Evolutionary conservation across 352 stramenopile genomes (phyloP).

Genomic region (Peronospora belbahrii): DNA sequence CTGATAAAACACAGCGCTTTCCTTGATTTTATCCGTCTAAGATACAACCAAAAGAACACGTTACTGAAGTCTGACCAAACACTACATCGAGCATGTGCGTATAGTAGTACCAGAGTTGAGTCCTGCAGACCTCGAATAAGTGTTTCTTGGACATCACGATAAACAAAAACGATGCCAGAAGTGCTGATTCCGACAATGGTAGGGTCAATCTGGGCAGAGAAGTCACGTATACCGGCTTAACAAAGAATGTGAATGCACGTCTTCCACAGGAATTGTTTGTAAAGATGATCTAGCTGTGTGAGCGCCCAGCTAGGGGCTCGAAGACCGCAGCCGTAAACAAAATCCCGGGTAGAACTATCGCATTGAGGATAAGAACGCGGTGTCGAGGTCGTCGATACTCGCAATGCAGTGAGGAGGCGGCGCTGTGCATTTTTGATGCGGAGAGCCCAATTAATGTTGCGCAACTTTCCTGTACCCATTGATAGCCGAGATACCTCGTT

Average conservation of each 20-base stretch:
- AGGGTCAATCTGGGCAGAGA: constrained; percentile 22
- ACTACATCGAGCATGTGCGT: not conserved
- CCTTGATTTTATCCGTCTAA: constrained; percentile 32
- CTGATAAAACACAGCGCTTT: constrained; percentile 25
- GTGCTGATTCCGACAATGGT: constrained; percentile 59
- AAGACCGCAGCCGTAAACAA: no score
- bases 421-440: no score
- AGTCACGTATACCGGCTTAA: constrained; percentile 31
- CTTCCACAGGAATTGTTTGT: no score
- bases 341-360: no score
- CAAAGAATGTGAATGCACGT: constrained; percentile 27
- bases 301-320: no score
- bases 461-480: no score
- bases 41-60: not conserved
- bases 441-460: no score
- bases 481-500: no score
- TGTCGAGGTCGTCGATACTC: no score
- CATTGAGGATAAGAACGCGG: no score
- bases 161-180: constrained; percentile 57
- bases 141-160: constrained; percentile 36
- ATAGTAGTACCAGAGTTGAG: constrained; percentile 37
- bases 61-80: not conserved
- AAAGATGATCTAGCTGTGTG: no score
- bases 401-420: no score
- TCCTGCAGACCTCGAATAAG: constrained; percentile 35